Conservation (phyloP, 352 stramenopile genomes). For the Globisporangium solare region DNA sequence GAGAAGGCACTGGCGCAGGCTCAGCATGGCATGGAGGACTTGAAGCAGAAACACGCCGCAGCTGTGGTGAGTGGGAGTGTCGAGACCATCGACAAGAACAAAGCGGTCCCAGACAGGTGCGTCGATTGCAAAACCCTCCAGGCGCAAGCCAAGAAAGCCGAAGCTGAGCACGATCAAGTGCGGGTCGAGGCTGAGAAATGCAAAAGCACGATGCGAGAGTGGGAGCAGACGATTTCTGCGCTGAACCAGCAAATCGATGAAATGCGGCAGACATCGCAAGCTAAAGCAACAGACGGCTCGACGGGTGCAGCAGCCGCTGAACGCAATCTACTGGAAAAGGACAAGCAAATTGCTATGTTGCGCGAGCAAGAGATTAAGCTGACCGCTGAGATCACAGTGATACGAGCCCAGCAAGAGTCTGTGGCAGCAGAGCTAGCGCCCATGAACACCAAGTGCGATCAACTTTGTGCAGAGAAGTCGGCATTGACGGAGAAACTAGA, state of each 20-base stretch:
- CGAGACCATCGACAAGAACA: not conserved
- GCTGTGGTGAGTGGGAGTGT: not conserved
- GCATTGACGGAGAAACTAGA: not conserved
- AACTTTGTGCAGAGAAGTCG: not conserved
- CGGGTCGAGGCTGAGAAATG: conserved; percentile 8
- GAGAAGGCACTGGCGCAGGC: conserved; percentile 3
- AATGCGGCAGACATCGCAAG: not conserved
- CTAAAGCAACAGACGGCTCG: too few species aligned
- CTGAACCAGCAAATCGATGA: conserved; percentile 16
- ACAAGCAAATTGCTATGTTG: conserved; percentile 13
- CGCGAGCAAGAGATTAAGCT: conserved; percentile 14
- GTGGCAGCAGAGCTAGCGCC: not conserved
- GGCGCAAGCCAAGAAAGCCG: conserved; percentile 9
- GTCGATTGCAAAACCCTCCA: conserved; percentile 1
- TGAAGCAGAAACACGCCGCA: not conserved
- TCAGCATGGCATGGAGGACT: not conserved
- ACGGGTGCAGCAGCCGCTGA: not conserved
- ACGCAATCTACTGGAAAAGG: conserved; percentile 14
- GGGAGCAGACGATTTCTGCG: not conserved
- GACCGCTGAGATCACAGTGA: not conserved
- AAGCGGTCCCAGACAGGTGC: not conserved
- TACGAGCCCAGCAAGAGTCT: not conserved
- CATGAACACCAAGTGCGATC: not conserved
- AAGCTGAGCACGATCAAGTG: conserved; percentile 12
- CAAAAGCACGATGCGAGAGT: conserved; percentile 1